Conservation (phyloP, 1,284 basidiomycete genomes). For the Austroboletus novae-zelandiae region DNA sequence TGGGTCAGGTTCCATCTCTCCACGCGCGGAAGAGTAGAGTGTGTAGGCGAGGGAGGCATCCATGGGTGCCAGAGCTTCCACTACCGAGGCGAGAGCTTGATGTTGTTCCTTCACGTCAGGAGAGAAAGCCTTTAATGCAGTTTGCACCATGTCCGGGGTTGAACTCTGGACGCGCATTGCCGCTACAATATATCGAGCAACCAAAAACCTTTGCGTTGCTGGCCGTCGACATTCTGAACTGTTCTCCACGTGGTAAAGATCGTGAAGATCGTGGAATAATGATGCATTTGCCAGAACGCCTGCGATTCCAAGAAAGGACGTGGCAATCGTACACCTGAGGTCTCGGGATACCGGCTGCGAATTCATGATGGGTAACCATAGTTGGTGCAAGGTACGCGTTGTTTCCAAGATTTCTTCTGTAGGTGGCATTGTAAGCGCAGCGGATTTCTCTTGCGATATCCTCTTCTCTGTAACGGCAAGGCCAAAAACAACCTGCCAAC, state of each 20-base stretch:
- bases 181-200: constrained; percentile 25
- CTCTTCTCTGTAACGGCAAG: constrained; percentile 29
- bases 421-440: background rate
- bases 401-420: constrained; percentile 28
- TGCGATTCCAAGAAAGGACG: constrained; percentile 48
- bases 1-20: constrained; percentile 1
- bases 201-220: constrained; percentile 12
- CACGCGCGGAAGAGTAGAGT: constrained; percentile 9
- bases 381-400: constrained; percentile 38
- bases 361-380: constrained; percentile 35
- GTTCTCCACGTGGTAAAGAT: constrained; percentile 14
- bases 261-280: constrained; percentile 34
- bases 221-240: constrained; percentile 3
- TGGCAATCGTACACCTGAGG: constrained; percentile 33
- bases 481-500: constrained; percentile 31
- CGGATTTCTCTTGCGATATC: constrained; percentile 7
- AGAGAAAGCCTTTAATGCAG: constrained; percentile 9
- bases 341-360: constrained; percentile 31
- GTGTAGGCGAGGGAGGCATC: constrained; percentile 23
- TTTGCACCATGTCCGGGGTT: constrained; percentile 8
- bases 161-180: constrained; percentile 19
- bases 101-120: constrained; percentile 13
- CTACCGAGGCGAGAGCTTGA: constrained; percentile 7
- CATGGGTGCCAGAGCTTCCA: constrained; percentile 18
- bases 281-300: constrained; percentile 35